Percentiles rank a stretch among this genome's conserved stretches.
phyloP scores from a whole-genome alignment of 345 rosid species.

The Pugionium cornutum region DNA sequence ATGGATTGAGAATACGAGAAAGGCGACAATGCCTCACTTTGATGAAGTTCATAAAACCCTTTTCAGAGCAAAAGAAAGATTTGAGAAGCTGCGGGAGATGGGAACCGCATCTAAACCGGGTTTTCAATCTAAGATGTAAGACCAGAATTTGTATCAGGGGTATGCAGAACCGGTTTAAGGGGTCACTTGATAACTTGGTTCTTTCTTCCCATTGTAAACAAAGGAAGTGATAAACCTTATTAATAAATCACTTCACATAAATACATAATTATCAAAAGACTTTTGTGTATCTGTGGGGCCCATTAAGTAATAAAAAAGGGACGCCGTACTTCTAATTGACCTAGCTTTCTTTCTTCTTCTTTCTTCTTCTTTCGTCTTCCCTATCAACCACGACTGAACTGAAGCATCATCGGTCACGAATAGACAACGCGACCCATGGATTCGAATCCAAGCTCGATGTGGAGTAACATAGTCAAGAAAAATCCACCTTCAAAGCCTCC shows the following conservation, averaged over 20 bases:
- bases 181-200: not conserved
- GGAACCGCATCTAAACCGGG: conserved; percentile 36
- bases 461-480: conserved; percentile 74
- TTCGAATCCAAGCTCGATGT: conserved; percentile 47
- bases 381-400: conserved; percentile 30
- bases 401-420: conserved; percentile 8
- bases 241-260: too few relatives aligned
- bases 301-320: not conserved
- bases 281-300: not conserved
- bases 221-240: not conserved
- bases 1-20: conserved; percentile 73
- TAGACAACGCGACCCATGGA: conserved; percentile 17
- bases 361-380: not conserved
- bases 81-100: conserved; percentile 43
- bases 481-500: conserved; percentile 41
- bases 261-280: too few relatives aligned
- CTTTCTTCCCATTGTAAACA: not conserved
- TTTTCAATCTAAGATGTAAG: conserved; percentile 50
- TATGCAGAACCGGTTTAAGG: not conserved
- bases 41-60: conserved; percentile 66
- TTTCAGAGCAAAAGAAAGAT: conserved; percentile 45
- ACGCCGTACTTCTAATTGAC: not conserved
- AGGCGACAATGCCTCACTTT: conserved; percentile 70
- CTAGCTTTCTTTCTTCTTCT: not conserved
- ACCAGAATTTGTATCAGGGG: not conserved